phyloP scores from a whole-genome alignment of 129 eudicot species.

The Tagetes patula region DNA sequence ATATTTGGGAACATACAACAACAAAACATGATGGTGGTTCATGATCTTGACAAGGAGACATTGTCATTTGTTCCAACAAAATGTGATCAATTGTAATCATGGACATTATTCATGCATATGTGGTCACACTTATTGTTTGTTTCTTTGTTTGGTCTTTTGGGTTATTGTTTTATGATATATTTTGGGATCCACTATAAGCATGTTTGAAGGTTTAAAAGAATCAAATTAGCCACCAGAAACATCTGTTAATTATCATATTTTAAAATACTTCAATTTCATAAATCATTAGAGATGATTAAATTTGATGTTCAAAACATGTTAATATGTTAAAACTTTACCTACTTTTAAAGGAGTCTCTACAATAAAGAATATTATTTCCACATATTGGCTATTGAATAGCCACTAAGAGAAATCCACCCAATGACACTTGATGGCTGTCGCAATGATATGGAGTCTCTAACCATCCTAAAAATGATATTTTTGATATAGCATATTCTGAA shows the following conservation, averaged over 20 bases:
- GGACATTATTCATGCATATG: neutral
- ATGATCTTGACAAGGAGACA: conserved; percentile 70
- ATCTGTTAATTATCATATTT: too few species aligned
- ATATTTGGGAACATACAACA: conserved; percentile 81
- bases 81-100: conserved; percentile 52
- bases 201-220: too few species aligned
- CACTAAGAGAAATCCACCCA: too few species aligned
- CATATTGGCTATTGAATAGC: too few species aligned
- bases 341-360: neutral
- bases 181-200: neutral
- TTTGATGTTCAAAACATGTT: neutral
- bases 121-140: conserved; percentile 3
- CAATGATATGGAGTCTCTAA: too few species aligned
- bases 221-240: too few species aligned
- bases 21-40: conserved; percentile 67
- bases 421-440: too few species aligned
- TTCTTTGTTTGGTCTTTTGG: neutral
- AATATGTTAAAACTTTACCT: neutral
- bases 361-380: too few species aligned
- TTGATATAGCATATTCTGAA: too few species aligned
- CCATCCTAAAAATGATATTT: too few species aligned
- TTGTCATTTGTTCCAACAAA: conserved; percentile 64
- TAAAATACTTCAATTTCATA: too few species aligned
- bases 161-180: neutral
- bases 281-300: too few species aligned